A percentile compares a stretch with the other conserved stretches of the same genome.
Conservation (phyloP, 2,329 filamentous ascomycete species). For the Scortechinia acanthostroma region DNA sequence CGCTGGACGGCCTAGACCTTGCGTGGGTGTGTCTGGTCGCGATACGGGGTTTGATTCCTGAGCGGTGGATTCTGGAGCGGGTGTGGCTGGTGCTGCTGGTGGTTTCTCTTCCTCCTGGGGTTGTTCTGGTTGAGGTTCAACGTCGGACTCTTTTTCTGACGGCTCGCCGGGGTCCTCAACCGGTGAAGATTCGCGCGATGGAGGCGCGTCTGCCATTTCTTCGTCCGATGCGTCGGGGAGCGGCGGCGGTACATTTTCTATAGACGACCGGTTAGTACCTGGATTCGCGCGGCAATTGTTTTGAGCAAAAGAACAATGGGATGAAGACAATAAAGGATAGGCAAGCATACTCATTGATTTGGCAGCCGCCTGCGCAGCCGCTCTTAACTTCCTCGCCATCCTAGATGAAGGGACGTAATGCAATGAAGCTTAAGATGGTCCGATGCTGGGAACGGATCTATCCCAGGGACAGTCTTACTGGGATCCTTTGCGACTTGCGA, state of each 20-base stretch:
- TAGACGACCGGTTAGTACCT: background rate
- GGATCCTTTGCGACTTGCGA: too few relatives aligned
- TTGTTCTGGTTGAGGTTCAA: slow-evolving; percentile 12
- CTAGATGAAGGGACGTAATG: too few relatives aligned
- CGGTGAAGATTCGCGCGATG: slow-evolving; percentile 11
- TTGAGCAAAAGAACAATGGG: background rate
- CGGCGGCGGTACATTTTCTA: background rate
- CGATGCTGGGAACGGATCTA: too few relatives aligned
- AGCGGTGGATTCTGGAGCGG: slow-evolving; percentile 26
- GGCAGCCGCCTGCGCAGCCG: background rate
- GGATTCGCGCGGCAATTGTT: background rate
- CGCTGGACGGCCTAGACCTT: slow-evolving; percentile 48
- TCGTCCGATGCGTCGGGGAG: background rate
- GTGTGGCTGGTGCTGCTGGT: slow-evolving; percentile 12
- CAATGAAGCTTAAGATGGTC: too few relatives aligned
- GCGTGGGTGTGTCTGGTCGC: slow-evolving; percentile 38
- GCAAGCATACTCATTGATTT: background rate
- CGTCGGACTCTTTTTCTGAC: slow-evolving; percentile 27
- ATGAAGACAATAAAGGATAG: too few relatives aligned
- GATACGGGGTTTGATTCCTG: slow-evolving; percentile 30
- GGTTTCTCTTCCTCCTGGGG: slow-evolving; percentile 7
- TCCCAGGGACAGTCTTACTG: too few relatives aligned
- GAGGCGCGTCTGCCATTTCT: background rate
- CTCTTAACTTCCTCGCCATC: background rate
- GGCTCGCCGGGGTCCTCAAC: slow-evolving; percentile 28